These are phyloP conservation scores for Mortierella sp. DNA, from an alignment of 371 early-diverging fungal genomes.

Conservation along the genomic window DNA sequence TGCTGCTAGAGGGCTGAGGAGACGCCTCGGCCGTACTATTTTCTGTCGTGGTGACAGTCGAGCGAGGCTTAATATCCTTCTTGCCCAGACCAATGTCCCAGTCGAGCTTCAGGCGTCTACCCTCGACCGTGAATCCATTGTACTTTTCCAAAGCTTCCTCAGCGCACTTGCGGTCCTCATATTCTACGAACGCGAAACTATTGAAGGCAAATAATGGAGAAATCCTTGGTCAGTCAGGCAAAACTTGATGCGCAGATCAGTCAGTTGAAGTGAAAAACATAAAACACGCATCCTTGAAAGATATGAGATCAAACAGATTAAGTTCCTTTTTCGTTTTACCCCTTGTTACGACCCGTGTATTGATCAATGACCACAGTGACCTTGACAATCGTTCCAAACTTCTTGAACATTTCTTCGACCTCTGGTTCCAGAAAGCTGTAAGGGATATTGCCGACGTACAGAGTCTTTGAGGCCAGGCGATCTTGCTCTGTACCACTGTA, in stretches of 20 bases:
- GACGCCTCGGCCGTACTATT: constrained; percentile 37
- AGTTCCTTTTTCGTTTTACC: constrained; percentile 55
- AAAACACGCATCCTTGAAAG: not conserved
- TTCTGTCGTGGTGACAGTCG: constrained; percentile 19
- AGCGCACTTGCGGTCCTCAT: constrained; percentile 80
- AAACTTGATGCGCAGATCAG: not conserved
- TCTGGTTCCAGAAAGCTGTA: constrained; percentile 79
- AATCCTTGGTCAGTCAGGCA: not conserved
- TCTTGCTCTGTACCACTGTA: constrained; percentile 76
- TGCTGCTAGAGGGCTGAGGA: constrained; percentile 25
- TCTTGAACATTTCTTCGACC: constrained; percentile 78
- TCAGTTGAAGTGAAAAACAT: constrained; percentile 1
- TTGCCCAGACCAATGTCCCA: constrained; percentile 83
- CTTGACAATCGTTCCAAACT: constrained; percentile 73
- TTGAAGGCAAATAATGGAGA: not conserved
- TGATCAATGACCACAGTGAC: constrained; percentile 80
- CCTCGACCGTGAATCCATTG: constrained; percentile 77
- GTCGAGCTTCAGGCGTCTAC: constrained; percentile 80
- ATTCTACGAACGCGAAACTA: constrained; percentile 83
- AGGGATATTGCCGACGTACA: constrained; percentile 87
- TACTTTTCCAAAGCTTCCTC: constrained; percentile 82
- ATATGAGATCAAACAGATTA: too few relatives aligned
- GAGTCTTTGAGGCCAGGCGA: constrained; percentile 68
- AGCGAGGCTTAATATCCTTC: constrained; percentile 65
- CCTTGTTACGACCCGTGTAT: constrained; percentile 81